Evolutionary conservation across 2,329 filamentous ascomycete species (phyloP), one percentile per base, ranked within the genome.

Genomic region (Colletotrichum agaves): DNA sequence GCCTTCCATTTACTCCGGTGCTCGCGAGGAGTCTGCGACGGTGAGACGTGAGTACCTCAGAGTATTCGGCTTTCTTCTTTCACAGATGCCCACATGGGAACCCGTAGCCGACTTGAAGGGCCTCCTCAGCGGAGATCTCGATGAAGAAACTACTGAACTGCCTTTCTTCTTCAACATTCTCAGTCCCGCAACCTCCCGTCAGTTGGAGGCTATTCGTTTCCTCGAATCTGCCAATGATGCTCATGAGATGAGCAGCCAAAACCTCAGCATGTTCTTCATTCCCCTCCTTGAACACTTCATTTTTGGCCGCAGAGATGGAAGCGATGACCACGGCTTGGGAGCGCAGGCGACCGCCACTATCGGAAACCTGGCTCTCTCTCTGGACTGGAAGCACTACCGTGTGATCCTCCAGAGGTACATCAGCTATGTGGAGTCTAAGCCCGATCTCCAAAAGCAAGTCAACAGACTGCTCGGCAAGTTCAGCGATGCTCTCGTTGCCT

Each of bases 271-370:
- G 17, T 92, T 98, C 74, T 93, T 98, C 75, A 88, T 99, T 44
- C 97, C 96, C 0, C 84, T 99, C 19, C 84, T 98, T 10, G 96
- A 99, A 75, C 94, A 98, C 76, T 98, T 98, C 75, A 91, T 98
- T 23, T 95, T 97, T 75, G 91, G 94, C 66, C 89, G 91, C 67
- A 88, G 87, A 4, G 92, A 93, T 53, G 84, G 85, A 8, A 83
- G 78, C 21, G 93, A 97, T 76, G 94, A 93, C 39, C 92, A 97
- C 72, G 95, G 94, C 56, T 84, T 98, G 60, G 90, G 93, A 56
- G 93, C 94, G 15, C 93, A 98, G 77, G 90, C 95, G 5, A 91
- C 94, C n/a, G 88, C 85, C 10, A 91, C 94, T 0, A 91, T 99
- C 67, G 91, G 92, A 2, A 84, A 86, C 27, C 79, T 99, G 63